A percentile compares a stretch with the other conserved stretches of the same genome.
phyloP scores from a whole-genome alignment of 2,329 filamentous ascomycete species.

The Trichoderma sp. region DNA sequence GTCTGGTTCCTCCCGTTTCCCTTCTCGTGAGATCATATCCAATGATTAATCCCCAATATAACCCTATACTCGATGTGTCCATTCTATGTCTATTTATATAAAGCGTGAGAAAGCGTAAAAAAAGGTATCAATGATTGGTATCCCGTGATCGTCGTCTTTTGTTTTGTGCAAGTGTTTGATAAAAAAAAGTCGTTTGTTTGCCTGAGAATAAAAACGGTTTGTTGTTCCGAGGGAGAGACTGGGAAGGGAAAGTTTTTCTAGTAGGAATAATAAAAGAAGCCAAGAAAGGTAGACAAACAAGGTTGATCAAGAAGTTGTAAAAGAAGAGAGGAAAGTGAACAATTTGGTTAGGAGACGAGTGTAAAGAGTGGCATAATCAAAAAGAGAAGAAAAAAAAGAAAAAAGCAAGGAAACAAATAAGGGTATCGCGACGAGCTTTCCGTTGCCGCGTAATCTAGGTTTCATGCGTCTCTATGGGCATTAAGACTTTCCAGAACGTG shows the following conservation, averaged over 20 bases:
- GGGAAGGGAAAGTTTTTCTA: slow-evolving; percentile 8
- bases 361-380: slow-evolving; percentile 11
- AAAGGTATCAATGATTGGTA: slow-evolving; percentile 16
- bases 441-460: slow-evolving; percentile 14
- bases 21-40: slow-evolving; percentile 13
- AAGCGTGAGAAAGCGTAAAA: slow-evolving; percentile 15
- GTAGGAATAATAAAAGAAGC: not conserved
- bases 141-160: slow-evolving; percentile 9
- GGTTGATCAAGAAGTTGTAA: not conserved
- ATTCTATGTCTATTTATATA: slow-evolving; percentile 17
- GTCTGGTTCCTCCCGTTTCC: slow-evolving; percentile 2
- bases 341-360: slow-evolving; percentile 1
- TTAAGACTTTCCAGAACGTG: slow-evolving; percentile 12
- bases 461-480: slow-evolving; percentile 18
- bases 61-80: slow-evolving; percentile 7
- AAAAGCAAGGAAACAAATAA: not conserved
- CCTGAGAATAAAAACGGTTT: not conserved
- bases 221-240: slow-evolving; percentile 13
- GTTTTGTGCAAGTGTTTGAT: not conserved
- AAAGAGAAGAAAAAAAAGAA: not conserved
- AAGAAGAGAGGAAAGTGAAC: not conserved
- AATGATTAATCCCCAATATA: slow-evolving; percentile 8
- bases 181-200: not conserved
- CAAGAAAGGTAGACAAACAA: not conserved
- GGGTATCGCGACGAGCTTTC: not conserved